Evolutionary conservation across 805 yeast genomes (phyloP).

Genomic region (Ogataea salicorniae): DNA sequence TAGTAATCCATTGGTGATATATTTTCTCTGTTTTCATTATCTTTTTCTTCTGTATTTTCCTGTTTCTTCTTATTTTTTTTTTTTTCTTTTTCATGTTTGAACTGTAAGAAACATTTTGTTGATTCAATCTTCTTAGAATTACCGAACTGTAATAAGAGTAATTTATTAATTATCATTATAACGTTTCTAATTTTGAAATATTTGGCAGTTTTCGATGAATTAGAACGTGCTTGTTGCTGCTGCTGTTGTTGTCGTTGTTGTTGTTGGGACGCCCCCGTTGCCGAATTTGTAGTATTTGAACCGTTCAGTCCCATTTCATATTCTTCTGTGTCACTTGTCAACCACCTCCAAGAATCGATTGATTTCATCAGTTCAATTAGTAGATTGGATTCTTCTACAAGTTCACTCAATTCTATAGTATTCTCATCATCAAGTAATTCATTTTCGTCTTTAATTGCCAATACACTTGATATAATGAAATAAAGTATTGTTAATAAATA

Average conservation of each 20-base stretch:
- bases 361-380: slow-evolving; percentile 41
- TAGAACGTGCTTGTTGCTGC: slow-evolving; percentile 16
- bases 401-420: slow-evolving; percentile 1
- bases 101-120: slow-evolving; percentile 43
- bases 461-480: slow-evolving; percentile 11
- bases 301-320: slow-evolving; percentile 9
- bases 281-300: neutral
- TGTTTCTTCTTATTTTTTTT: slow-evolving; percentile 1
- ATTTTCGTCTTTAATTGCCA: slow-evolving; percentile 6
- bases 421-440: slow-evolving; percentile 2
- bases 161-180: slow-evolving; percentile 47
- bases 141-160: slow-evolving; percentile 61
- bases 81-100: slow-evolving; percentile 39
- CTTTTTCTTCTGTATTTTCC: neutral
- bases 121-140: slow-evolving; percentile 34
- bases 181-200: slow-evolving; percentile 50
- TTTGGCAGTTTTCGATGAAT: slow-evolving; percentile 6
- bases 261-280: neutral
- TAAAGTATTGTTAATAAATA: slow-evolving; percentile 27
- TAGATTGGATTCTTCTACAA: slow-evolving; percentile 30
- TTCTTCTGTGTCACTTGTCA: slow-evolving; percentile 22
- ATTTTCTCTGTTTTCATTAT: slow-evolving; percentile 14
- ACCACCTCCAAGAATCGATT: slow-evolving; percentile 67
- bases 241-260: slow-evolving; percentile 11
- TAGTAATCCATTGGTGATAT: slow-evolving; percentile 83